Evolutionary conservation across 2,329 filamentous ascomycete genomes (phyloP), one percentile per base, ranked within the genome.

Genomic region (Phaeosphaeria sp.): DNA sequence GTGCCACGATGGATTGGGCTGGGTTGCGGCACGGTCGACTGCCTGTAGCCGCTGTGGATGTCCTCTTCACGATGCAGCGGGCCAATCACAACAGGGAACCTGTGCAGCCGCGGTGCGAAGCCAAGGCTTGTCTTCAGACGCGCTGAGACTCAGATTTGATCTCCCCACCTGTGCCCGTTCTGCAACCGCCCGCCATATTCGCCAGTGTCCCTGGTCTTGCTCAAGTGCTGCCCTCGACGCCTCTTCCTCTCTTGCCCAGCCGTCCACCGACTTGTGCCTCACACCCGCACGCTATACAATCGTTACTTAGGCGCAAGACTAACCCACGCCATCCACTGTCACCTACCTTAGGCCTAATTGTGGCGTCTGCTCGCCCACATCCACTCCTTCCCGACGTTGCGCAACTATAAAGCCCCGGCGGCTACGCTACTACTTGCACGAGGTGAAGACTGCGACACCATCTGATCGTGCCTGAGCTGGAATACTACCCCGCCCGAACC

Each of bases 101-200:
- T 7, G 27, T 43, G 25, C 47, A 53, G 50, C 63, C 66, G 66
- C 67, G 52, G 59, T 58, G 61, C 56, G 57, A 56, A n/a, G 72
- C 72, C 72, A 75, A 75, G 69, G 43, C 63, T 57, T 62, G 66
- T 67, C 62, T 69, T 74, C 61, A 73, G 69, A 75, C 74, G 65
- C 66, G 69, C 63, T 67, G 71, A 59, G 69, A 69, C 67, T 75
- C 73, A 76, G 73, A 74, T 64, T 72, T 64, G 64, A 59, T 66
- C 67, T 74, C 72, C 71, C 74, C 74, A 75, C 74, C 71, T 60
- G 65, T 59, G 66, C 67, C 30, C 66, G 66, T 68, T 63, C 67
- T 72, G 69, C 72, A 75, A 64, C 72, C 73, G 72, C 73, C 72
- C 66, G 65, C 71, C 72, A 72, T 67, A 69, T 68, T 64, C 64